These are phyloP conservation scores for Tagetes erecta DNA, from an alignment of 129 eudicot species.

Conservation along the genomic window DNA sequence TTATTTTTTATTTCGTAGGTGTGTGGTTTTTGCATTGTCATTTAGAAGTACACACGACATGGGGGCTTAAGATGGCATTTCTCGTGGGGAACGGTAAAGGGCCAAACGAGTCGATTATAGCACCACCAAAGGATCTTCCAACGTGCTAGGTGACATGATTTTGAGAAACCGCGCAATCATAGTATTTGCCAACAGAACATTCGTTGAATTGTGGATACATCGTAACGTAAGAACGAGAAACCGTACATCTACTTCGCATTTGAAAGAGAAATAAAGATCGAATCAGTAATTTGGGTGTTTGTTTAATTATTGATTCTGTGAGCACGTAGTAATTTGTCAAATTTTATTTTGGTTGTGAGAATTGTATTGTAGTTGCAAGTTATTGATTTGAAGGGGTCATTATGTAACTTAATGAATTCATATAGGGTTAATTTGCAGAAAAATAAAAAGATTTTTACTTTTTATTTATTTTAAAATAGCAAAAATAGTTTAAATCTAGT, in stretches of 20 bases:
- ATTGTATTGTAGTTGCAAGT: constrained; percentile 10
- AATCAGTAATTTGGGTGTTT: constrained; percentile 18
- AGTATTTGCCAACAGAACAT: constrained; percentile 4
- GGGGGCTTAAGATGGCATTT: constrained; percentile 90
- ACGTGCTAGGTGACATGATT: constrained; percentile 35
- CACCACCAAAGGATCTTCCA: constrained; percentile 80
- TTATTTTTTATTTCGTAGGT: constrained; percentile 30
- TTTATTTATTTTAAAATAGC: not conserved
- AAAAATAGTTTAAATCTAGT: no score
- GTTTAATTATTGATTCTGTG: constrained; percentile 17
- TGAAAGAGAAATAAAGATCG: constrained; percentile 25
- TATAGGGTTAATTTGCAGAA: not conserved
- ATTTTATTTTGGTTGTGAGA: constrained; percentile 17
- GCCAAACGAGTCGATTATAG: constrained; percentile 58
- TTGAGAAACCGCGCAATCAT: not conserved
- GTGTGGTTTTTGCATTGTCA: constrained; percentile 82
- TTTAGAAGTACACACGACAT: constrained; percentile 79
- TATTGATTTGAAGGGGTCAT: constrained; percentile 14
- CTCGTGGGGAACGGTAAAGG: constrained; percentile 63
- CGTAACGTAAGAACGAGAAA: not conserved
- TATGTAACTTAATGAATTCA: constrained; percentile 16
- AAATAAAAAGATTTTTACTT: no score
- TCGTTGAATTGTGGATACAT: constrained; percentile 25
- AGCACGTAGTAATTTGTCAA: not conserved
- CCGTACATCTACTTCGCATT: constrained; percentile 4